phyloP scores from a whole-genome alignment of 441 rosid genomes.

The Euphorbia celastroides region DNA sequence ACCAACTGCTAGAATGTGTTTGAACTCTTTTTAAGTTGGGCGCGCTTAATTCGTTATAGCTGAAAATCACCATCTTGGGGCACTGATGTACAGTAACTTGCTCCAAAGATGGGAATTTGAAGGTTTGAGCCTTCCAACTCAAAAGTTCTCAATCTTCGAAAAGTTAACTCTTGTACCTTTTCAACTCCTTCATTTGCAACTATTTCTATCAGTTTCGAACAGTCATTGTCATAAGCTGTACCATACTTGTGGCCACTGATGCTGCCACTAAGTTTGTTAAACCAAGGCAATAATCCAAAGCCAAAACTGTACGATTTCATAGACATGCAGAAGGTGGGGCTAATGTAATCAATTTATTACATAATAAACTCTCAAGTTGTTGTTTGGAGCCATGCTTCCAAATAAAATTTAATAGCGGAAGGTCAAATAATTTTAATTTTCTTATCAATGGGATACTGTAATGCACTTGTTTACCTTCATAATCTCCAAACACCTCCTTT shows the following conservation, averaged over 20 bases:
- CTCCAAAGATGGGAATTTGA: neutral
- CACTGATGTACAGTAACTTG: neutral
- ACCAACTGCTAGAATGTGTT: neutral
- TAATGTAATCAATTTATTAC: neutral
- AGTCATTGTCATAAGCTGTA: neutral
- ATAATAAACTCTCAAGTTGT: neutral
- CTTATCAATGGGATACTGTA: neutral
- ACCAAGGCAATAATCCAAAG: neutral
- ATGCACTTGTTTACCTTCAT: neutral
- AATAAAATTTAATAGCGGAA: neutral
- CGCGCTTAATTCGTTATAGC: neutral
- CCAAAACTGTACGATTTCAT: neutral
- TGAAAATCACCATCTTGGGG: neutral
- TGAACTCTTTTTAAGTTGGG: slow-evolving; percentile 9
- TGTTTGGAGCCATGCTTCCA: neutral
- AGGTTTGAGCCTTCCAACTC: neutral
- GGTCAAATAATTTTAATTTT: neutral
- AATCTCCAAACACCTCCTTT: neutral
- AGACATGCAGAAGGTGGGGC: neutral
- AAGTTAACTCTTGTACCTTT: neutral
- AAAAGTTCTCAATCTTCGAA: neutral
- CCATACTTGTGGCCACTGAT: neutral
- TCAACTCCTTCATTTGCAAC: neutral
- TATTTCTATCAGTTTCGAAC: neutral
- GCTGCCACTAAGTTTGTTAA: neutral